Conservation (phyloP, 352 stramenopile genomes). For the Globisporangium cylindrosporum region DNA sequence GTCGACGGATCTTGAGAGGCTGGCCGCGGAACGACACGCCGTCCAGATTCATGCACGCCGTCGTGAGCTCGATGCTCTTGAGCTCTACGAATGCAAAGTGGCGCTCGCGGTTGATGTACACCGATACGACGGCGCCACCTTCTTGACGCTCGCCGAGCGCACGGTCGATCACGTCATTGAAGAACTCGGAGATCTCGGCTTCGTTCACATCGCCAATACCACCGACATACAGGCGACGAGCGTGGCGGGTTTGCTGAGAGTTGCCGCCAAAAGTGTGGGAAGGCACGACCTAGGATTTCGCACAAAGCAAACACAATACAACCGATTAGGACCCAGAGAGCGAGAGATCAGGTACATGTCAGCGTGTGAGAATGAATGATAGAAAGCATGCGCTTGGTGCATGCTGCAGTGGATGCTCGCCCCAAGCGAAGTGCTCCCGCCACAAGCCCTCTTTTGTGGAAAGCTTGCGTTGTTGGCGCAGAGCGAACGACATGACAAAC, state of each 20-base stretch:
- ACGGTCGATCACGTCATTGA: conserved; percentile 91
- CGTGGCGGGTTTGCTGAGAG: conserved; percentile 94
- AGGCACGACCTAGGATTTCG: not conserved
- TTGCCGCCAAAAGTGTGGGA: conserved; percentile 22
- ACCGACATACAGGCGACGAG: conserved; percentile 96
- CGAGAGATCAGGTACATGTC: not conserved
- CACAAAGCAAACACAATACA: conserved; percentile 17
- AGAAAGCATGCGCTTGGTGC: conserved; percentile 3
- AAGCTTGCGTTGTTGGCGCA: conserved; percentile 6
- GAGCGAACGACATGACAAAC: conserved; percentile 21
- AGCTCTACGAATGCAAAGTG: conserved; percentile 98
- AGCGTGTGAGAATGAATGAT: conserved; percentile 1
- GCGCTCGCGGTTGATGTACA: conserved; percentile 96
- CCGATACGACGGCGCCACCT: conserved; percentile 73
- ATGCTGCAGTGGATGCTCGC: not conserved
- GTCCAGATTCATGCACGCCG: conserved; percentile 94
- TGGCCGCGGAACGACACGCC: conserved; percentile 93
- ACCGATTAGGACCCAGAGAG: conserved; percentile 23
- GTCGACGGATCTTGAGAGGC: conserved; percentile 95
- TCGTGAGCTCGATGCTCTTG: conserved; percentile 95
- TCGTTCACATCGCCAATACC: conserved; percentile 86
- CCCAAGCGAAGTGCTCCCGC: not conserved
- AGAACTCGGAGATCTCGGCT: conserved; percentile 87
- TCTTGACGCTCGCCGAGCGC: conserved; percentile 74
- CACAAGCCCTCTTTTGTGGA: not conserved